A percentile compares a stretch with the other conserved stretches of the same genome.
Evolutionary conservation across 345 rosid genomes (phyloP).

Genomic region (Mangifera indica): DNA sequence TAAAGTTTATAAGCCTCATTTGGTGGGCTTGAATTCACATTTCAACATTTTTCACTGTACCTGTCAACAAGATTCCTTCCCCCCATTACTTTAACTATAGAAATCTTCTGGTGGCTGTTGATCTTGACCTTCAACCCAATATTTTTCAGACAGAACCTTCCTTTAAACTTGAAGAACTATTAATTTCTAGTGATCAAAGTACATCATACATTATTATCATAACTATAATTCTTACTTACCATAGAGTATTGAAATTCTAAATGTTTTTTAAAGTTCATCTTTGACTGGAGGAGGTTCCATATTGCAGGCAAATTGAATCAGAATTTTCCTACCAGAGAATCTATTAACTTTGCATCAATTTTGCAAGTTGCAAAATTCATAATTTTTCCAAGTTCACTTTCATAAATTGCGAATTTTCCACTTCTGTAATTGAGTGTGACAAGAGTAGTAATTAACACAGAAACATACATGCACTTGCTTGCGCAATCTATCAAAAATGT

Average conservation of each 20-base stretch:
- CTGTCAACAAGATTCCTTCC: slow-evolving; percentile 3
- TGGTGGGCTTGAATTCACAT: slow-evolving; percentile 15
- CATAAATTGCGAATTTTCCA: not conserved
- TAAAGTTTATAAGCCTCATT: slow-evolving; percentile 6
- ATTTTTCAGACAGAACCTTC: no score
- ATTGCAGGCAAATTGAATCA: not conserved
- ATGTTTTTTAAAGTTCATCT: not conserved
- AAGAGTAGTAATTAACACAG: not conserved
- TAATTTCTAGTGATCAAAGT: not conserved
- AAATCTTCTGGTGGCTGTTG: no score
- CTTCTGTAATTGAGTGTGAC: not conserved
- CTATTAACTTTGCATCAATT: not conserved
- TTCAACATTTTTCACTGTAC: not conserved
- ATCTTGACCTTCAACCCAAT: no score
- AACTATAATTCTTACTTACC: not conserved
- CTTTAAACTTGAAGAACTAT: not conserved
- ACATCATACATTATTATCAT: not conserved
- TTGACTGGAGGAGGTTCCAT: not conserved
- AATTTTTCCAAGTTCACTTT: not conserved
- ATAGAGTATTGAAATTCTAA: not conserved
- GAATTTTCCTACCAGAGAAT: not conserved
- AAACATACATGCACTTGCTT: not conserved
- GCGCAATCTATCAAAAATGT: not conserved
- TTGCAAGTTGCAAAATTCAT: not conserved
- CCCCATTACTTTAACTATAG: no score